A percentile compares a stretch with the other conserved stretches of the same genome.
These are phyloP conservation scores for Allium cepa DNA, from an alignment of 106 monocot genomes.

Conservation along the genomic window DNA sequence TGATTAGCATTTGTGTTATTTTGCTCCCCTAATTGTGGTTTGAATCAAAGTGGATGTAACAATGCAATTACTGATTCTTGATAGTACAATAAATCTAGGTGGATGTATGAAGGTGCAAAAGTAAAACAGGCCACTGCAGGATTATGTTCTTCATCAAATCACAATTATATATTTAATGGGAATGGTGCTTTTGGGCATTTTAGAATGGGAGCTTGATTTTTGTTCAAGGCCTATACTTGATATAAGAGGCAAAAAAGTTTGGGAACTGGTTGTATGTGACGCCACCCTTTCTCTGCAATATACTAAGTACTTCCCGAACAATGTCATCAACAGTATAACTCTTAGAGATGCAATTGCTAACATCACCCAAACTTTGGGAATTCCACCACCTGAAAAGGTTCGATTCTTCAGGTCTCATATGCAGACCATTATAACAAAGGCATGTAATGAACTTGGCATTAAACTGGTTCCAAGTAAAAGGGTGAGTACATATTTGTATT, in stretches of 20 bases:
- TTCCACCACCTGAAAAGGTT: constrained; percentile 77
- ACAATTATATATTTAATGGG: no score
- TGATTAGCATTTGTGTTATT: no score
- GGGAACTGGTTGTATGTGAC: constrained; percentile 95
- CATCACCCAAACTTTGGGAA: constrained; percentile 28
- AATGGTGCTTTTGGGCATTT: no score
- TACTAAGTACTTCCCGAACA: constrained; percentile 91
- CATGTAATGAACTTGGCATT: constrained; percentile 82
- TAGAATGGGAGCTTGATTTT: constrained; percentile 91
- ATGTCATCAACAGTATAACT: constrained; percentile 90
- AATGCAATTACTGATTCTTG: no score
- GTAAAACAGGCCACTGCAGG: no score
- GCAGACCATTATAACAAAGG: constrained; percentile 89
- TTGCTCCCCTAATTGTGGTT: no score
- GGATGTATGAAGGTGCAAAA: no score
- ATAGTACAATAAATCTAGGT: no score
- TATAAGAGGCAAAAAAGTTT: constrained; percentile 77
- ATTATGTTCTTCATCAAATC: no score
- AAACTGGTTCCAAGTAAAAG: constrained; percentile 82
- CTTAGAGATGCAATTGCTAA: constrained; percentile 75
- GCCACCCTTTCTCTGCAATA: constrained; percentile 76
- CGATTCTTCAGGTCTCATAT: constrained; percentile 99
- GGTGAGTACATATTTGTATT: constrained; percentile 14
- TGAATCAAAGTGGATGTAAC: no score
- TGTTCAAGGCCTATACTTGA: constrained; percentile 93